Evolutionary conservation across 768 basidiomycete species (phyloP).

Genomic region (Nidularia pulvinata): DNA sequence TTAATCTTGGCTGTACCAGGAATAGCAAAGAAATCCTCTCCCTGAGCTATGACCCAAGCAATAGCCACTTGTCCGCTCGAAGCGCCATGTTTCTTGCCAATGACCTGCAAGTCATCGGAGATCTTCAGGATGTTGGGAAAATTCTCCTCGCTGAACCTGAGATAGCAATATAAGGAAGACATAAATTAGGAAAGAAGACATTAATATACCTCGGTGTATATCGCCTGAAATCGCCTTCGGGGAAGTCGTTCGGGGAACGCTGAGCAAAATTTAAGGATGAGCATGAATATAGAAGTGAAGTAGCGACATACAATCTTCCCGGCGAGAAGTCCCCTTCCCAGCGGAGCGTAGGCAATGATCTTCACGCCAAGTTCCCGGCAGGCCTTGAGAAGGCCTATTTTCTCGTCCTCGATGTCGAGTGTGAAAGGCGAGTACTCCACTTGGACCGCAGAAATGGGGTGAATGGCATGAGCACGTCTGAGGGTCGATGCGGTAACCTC

Average conservation of each 20-base stretch:
- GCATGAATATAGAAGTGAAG: background rate
- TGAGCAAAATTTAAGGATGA: conserved; percentile 1
- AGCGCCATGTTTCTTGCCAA: conserved; percentile 35
- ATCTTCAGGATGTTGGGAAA: conserved; percentile 46
- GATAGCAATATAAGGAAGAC: conserved; percentile 10
- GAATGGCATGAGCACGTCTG: conserved; percentile 47
- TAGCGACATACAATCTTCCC: conserved; percentile 33
- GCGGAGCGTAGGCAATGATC: conserved; percentile 50
- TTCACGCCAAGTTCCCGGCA: conserved; percentile 47
- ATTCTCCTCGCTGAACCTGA: conserved; percentile 35
- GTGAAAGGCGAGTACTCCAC: conserved; percentile 52
- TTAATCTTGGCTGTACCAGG: conserved; percentile 43
- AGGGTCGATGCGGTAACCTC: conserved; percentile 46
- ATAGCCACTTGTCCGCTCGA: conserved; percentile 46
- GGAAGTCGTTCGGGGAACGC: conserved; percentile 37
- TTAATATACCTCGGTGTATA: conserved; percentile 25
- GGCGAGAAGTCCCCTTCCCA: conserved; percentile 52
- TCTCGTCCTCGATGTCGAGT: conserved; percentile 42
- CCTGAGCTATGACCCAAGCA: conserved; percentile 51
- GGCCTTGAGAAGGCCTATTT: conserved; percentile 37
- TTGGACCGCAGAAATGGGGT: conserved; percentile 49
- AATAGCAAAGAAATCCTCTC: conserved; percentile 44
- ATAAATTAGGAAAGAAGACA: background rate
- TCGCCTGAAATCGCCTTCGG: conserved; percentile 35
- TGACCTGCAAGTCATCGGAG: conserved; percentile 31